Percentiles rank a stretch among this genome's conserved stretches.
Evolutionary conservation across 1,284 basidiomycete species (phyloP).

Genomic region (Chondrostereum purpureum): DNA sequence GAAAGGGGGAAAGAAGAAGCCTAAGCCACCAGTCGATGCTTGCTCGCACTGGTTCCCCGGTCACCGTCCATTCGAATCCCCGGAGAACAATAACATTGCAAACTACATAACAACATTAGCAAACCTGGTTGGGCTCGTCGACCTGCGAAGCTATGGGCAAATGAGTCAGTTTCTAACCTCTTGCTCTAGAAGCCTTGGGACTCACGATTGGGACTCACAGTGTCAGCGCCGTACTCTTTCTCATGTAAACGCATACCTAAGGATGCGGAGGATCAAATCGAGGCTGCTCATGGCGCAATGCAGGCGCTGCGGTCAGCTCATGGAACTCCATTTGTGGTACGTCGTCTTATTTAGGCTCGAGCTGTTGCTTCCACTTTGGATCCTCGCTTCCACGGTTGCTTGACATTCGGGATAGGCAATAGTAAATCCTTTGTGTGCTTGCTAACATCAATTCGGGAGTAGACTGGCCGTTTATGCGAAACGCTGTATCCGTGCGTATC

Average conservation of each 20-base stretch:
- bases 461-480: conserved; percentile 64
- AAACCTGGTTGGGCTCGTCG: conserved; percentile 57
- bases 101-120: conserved; percentile 57
- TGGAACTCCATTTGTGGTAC: conserved; percentile 46
- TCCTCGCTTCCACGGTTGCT: too few species aligned
- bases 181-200: conserved; percentile 1
- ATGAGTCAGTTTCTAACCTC: conserved; percentile 47
- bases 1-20: conserved; percentile 21
- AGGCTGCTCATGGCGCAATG: conserved; percentile 69
- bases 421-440: conserved; percentile 2
- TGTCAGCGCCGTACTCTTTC: conserved; percentile 71
- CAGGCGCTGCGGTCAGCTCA: conserved; percentile 54
- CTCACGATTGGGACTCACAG: conserved; percentile 25
- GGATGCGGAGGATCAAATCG: conserved; percentile 79
- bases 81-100: conserved; percentile 71
- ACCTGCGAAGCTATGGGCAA: conserved; percentile 81
- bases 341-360: too few species aligned
- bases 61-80: conserved; percentile 63
- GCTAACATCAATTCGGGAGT: conserved; percentile 15
- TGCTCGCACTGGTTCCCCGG: conserved; percentile 76
- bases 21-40: conserved; percentile 35
- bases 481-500: conserved; percentile 54
- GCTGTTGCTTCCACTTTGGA: too few species aligned
- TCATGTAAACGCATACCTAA: conserved; percentile 62
- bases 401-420: too few species aligned